Evolutionary conservation across 2,329 filamentous ascomycete species (phyloP), one percentile per base, ranked within the genome.

Genomic region (Neodidymelliopsis sp.): DNA sequence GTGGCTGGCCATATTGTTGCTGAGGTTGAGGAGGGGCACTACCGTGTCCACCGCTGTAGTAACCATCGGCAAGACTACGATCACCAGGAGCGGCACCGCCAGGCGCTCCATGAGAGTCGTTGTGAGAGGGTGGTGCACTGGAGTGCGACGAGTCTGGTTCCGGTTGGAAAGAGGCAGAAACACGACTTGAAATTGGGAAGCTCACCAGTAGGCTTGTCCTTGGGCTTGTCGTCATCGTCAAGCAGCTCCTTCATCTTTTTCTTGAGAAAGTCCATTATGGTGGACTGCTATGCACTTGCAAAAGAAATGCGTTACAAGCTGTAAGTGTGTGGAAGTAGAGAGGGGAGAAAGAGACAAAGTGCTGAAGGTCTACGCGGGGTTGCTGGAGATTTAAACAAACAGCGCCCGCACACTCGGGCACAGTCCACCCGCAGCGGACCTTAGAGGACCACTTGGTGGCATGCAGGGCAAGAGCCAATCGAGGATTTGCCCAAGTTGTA

Each of bases 201-300:
- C 30, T 45, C n/a, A 50, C 47, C 47, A 19, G 40, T 45, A 44
- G 43, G 65, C 50, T 57, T 67, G 27, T 71, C 60, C 34, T 69
- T 57, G 15, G 51, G 51, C 53, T 74, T 67, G 24, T 70, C 61
- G 51, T 74, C 71, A 34, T 75, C 70, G 42, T 75, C 71, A 46
- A 76, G 63, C 53, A 77, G 66, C 54, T 77, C 74, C 56, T 75
- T 74, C 62, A 74, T 76, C 55, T 77, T 71, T 53, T 78, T 77
- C 63, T 75, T 76, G 56, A 77, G 70, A 53, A 78, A 77, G 43
- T 75, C 75, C 75, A 78, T 77, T 31, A 6, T 46, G 41, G 37
- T 19, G 19, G 34, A 10, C 16, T 35, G 29, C 20, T 29, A 28
- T 9, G 31, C 22, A 53, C 36, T 36, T 45, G 23, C 13, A 13